Evolutionary conservation across 805 yeast species (phyloP).

Genomic region (Saccharomycopsis javanensis): DNA sequence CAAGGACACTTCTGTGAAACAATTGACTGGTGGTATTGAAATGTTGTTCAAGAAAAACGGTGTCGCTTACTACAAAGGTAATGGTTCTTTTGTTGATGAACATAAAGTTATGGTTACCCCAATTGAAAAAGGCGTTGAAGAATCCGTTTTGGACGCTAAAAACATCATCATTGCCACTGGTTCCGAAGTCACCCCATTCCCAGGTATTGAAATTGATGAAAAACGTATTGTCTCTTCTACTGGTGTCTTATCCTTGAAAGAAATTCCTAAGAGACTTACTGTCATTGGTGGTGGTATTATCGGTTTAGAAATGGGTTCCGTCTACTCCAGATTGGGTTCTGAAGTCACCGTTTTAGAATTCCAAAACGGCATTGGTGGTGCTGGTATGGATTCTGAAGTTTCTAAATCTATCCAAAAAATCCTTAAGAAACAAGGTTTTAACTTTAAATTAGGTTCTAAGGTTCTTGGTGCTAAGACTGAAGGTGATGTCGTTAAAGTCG

Average conservation of each 20-base stretch:
- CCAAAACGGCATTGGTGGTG: constrained; percentile 78
- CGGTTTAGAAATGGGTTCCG: constrained; percentile 99
- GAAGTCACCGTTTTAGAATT: constrained; percentile 93
- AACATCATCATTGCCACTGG: constrained; percentile 96
- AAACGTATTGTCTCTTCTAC: constrained; percentile 95
- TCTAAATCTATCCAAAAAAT: constrained; percentile 84
- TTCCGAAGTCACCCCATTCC: constrained; percentile 97
- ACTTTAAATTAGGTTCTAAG: constrained; percentile 87
- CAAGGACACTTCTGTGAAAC: constrained; percentile 81
- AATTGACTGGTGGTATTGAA: constrained; percentile 90
- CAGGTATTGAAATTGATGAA: constrained; percentile 93
- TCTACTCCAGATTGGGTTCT: constrained; percentile 88
- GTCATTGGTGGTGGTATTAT: constrained; percentile 99
- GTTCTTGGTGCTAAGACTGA: constrained; percentile 79
- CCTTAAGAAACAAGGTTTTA: constrained; percentile 88
- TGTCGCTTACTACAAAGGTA: constrained; percentile 89
- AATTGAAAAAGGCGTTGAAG: constrained; percentile 72
- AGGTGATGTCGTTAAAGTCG: constrained; percentile 81
- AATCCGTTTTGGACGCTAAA: constrained; percentile 62
- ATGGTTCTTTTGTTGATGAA: constrained; percentile 80
- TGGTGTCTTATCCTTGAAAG: constrained; percentile 76
- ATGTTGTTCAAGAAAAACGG: constrained; percentile 91
- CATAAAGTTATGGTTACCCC: constrained; percentile 72
- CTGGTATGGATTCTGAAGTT: constrained; percentile 96
- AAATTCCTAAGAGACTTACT: constrained; percentile 84